A percentile compares a stretch with the other conserved stretches of the same genome.
These are phyloP conservation scores for Dysphania ambrosioides DNA, from an alignment of 148 eudicot species.

Conservation along the genomic window DNA sequence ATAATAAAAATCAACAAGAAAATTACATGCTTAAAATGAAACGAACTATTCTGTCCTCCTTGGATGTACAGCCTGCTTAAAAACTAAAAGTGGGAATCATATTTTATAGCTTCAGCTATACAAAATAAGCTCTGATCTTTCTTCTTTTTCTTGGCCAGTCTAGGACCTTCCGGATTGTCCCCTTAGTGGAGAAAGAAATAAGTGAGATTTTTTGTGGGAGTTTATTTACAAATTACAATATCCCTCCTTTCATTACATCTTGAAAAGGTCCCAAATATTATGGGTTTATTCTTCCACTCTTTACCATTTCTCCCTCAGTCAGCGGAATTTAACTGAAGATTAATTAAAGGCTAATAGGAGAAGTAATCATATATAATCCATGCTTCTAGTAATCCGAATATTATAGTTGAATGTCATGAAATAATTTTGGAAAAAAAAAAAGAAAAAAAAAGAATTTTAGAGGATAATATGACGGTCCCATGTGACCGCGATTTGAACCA, in stretches of 20 bases:
- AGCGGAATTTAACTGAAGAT: neutral
- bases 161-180: constrained; percentile 23
- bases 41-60: neutral
- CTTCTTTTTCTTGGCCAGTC: constrained; percentile 1
- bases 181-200: neutral
- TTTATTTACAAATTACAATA: constrained; percentile 19
- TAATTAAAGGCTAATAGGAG: neutral
- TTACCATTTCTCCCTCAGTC: neutral
- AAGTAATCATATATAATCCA: neutral
- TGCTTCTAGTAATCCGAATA: neutral
- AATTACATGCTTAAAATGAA: neutral
- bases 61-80: neutral
- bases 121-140: constrained; percentile 12
- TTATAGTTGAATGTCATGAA: neutral
- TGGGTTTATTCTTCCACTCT: too few species aligned
- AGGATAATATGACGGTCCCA: too few species aligned
- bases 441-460: neutral
- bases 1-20: too few species aligned
- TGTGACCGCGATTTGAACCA: neutral
- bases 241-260: neutral
- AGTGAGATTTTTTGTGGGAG: constrained; percentile 16
- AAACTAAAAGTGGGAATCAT: neutral
- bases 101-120: constrained; percentile 28
- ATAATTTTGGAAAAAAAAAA: neutral
- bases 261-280: neutral